phyloP scores from a whole-genome alignment of 2,329 filamentous ascomycete genomes.

The Thelonectria rubi region DNA sequence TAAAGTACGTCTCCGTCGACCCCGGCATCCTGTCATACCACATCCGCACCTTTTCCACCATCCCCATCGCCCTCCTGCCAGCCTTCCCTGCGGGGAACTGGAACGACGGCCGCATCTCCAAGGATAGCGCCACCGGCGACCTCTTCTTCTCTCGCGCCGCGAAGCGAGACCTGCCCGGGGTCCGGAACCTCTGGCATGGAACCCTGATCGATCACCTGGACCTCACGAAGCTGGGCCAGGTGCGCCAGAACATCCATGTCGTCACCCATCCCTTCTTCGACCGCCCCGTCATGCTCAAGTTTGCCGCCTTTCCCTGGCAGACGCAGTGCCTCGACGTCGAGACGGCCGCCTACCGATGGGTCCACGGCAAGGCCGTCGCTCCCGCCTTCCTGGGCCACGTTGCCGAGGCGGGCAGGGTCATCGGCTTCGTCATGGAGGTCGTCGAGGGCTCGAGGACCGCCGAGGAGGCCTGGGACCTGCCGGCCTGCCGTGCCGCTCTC shows the following conservation, averaged over 20 bases:
- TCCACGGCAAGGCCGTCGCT: constrained; percentile 39
- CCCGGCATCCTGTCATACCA: constrained; percentile 45
- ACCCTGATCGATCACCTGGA: constrained; percentile 48
- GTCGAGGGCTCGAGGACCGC: constrained; percentile 37
- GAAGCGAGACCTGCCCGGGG: constrained; percentile 42
- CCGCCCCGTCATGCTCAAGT: constrained; percentile 37
- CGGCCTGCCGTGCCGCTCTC: constrained; percentile 40
- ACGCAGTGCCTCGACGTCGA: constrained; percentile 42
- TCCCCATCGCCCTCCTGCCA: constrained; percentile 46
- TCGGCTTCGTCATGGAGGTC: constrained; percentile 42
- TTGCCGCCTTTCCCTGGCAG: constrained; percentile 43
- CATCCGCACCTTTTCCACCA: constrained; percentile 46
- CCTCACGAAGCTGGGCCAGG: constrained; percentile 35
- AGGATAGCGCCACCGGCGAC: constrained; percentile 36
- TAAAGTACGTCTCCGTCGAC: constrained; percentile 55
- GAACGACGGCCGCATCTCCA: constrained; percentile 50
- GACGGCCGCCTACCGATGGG: constrained; percentile 43
- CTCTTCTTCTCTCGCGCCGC: constrained; percentile 42
- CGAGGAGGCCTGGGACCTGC: constrained; percentile 41
- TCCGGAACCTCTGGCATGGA: constrained; percentile 48
- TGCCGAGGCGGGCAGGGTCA: constrained; percentile 42
- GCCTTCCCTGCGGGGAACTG: constrained; percentile 51
- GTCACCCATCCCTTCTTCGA: constrained; percentile 37
- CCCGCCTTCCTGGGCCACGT: constrained; percentile 44
- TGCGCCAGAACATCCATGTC: constrained; percentile 42